A percentile compares a stretch with the other conserved stretches of the same genome.
These are phyloP conservation scores for Macrophomina pseudophaseolina DNA, from an alignment of 2,329 filamentous ascomycete genomes.

Conservation along the genomic window DNA sequence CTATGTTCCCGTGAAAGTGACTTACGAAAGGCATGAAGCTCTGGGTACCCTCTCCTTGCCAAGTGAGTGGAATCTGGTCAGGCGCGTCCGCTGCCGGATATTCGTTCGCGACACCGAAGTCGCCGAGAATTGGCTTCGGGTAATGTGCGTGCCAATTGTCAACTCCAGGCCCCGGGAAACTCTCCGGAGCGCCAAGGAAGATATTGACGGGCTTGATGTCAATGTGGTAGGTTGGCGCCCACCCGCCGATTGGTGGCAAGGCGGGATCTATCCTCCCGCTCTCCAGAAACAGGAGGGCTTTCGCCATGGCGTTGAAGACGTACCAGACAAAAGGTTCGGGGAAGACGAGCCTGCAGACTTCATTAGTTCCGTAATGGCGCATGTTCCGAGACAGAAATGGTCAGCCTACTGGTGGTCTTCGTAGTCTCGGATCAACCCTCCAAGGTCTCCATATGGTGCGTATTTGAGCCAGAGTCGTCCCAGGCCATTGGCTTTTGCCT, in stretches of 20 bases:
- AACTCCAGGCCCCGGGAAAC: background rate
- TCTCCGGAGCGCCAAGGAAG: background rate
- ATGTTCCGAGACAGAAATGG: too few species aligned
- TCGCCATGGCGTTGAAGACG: constrained; percentile 3
- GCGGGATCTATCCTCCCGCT: background rate
- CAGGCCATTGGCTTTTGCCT: background rate
- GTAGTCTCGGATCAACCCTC: background rate
- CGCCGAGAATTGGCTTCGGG: background rate
- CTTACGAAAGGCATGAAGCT: background rate
- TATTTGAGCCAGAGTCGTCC: background rate
- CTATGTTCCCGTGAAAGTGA: background rate
- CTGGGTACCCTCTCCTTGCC: background rate
- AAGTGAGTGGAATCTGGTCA: background rate
- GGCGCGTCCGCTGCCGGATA: background rate
- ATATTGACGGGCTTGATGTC: constrained; percentile 23
- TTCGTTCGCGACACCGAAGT: background rate
- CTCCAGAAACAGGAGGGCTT: constrained; percentile 1
- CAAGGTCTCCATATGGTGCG: background rate
- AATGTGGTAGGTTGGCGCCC: background rate
- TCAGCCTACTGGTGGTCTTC: background rate
- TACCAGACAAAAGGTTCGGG: constrained; percentile 24
- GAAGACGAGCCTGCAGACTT: background rate
- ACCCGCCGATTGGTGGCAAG: too few species aligned
- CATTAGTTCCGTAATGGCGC: background rate
- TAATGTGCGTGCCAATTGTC: constrained; percentile 3